Conservation (phyloP, 2,329 filamentous ascomycete species). For the Aspergillus bombycis region DNA sequence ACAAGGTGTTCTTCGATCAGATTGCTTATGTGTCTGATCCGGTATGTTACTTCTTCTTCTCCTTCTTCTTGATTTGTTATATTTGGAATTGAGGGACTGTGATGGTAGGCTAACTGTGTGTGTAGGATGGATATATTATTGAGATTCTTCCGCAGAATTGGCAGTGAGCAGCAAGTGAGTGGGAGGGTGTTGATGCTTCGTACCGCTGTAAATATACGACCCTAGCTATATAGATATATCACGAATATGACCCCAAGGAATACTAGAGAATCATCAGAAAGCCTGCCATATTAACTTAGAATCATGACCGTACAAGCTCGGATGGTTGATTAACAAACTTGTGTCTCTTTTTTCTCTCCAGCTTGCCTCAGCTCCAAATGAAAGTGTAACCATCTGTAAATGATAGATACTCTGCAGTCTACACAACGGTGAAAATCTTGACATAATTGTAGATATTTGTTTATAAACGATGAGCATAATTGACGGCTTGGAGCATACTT, state of each 20-base stretch:
- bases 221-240: neutral
- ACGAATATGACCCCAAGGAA: neutral
- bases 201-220: neutral
- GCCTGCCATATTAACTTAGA: neutral
- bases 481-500: too few relatives aligned
- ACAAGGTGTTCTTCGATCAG: constrained; percentile 37
- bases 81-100: neutral
- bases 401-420: too few relatives aligned
- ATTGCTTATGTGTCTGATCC: constrained; percentile 46
- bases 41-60: constrained; percentile 28
- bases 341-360: neutral
- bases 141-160: constrained; percentile 36
- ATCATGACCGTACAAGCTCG: neutral
- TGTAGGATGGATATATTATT: constrained; percentile 39
- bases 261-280: neutral
- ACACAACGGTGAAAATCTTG: too few relatives aligned
- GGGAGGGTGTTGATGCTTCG: neutral
- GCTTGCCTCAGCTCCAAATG: neutral
- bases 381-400: too few relatives aligned
- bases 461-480: too few relatives aligned
- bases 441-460: too few relatives aligned
- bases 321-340: neutral
- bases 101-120: neutral
- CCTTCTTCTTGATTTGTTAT: neutral
- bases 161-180: neutral